Conservation (phyloP, 2,329 filamentous ascomycete genomes). For the Penicillium sumatraense region DNA sequence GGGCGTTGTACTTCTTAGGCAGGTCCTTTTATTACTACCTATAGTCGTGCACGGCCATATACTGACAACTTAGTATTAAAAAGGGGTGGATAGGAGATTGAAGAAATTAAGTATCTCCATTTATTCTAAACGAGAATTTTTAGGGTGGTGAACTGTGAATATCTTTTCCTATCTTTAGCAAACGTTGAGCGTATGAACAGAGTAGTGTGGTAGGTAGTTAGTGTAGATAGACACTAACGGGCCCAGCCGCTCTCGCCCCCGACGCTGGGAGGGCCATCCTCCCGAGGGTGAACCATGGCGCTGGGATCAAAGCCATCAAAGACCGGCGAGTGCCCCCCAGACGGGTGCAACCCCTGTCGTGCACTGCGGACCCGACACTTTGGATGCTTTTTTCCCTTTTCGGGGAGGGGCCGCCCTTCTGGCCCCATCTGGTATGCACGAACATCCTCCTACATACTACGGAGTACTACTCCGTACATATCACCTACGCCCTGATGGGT, state of each 20-base stretch:
- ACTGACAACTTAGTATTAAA: not conserved
- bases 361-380: constrained; percentile 28
- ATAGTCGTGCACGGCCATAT: not conserved
- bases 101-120: no score
- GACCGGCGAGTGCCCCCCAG: constrained; percentile 13
- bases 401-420: constrained; percentile 16
- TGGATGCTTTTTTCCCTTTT: constrained; percentile 26
- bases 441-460: constrained; percentile 18
- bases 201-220: not conserved
- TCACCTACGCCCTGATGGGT: constrained; percentile 2
- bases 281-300: constrained; percentile 42
- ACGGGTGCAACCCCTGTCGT: constrained; percentile 14
- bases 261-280: constrained; percentile 22
- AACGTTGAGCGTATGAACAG: no score
- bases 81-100: not conserved
- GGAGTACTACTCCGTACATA: no score
- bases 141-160: no score
- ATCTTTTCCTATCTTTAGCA: no score
- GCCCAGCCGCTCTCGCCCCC: constrained; percentile 27
- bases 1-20: not conserved
- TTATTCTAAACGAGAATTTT: no score
- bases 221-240: constrained; percentile 26
- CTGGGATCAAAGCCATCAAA: constrained; percentile 37
- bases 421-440: constrained; percentile 28
- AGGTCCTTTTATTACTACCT: not conserved